Evolutionary conservation across 192 early-diverging fungal genomes (phyloP).

Genomic region (Linnemannia hyalina): DNA sequence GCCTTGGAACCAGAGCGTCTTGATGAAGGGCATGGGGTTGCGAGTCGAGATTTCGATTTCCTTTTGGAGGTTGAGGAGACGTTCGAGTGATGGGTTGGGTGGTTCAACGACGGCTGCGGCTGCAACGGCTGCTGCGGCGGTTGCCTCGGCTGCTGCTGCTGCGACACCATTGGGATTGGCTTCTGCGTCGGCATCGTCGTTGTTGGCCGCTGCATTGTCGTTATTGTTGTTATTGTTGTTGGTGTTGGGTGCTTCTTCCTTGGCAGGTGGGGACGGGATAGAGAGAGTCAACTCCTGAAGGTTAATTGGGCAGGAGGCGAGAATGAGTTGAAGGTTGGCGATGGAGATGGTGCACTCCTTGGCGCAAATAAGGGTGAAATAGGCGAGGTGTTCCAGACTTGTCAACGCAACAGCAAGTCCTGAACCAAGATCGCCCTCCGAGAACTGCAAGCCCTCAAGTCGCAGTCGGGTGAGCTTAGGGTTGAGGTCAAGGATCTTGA

Average conservation of each 20-base stretch:
- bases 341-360: constrained; percentile 2
- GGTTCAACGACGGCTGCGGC: background rate
- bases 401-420: background rate
- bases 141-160: background rate
- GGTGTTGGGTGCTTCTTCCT: constrained; percentile 3
- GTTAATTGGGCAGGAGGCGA: background rate
- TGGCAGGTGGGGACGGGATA: background rate
- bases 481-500: constrained; percentile 1
- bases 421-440: background rate
- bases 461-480: background rate
- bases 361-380: background rate
- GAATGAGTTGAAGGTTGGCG: constrained; percentile 1
- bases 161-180: background rate
- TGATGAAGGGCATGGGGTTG: background rate
- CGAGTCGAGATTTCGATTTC: constrained; percentile 1
- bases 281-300: constrained; percentile 1
- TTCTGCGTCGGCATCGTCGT: background rate
- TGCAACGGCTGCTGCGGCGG: background rate
- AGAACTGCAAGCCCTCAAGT: background rate
- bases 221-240: background rate
- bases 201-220: background rate
- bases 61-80: background rate
- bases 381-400: background rate
- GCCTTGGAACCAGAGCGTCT: background rate
- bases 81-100: background rate